A percentile compares a stretch with the other conserved stretches of the same genome.
Evolutionary conservation across 345 rosid genomes (phyloP).

Genomic region (Eucalyptus melliodora): DNA sequence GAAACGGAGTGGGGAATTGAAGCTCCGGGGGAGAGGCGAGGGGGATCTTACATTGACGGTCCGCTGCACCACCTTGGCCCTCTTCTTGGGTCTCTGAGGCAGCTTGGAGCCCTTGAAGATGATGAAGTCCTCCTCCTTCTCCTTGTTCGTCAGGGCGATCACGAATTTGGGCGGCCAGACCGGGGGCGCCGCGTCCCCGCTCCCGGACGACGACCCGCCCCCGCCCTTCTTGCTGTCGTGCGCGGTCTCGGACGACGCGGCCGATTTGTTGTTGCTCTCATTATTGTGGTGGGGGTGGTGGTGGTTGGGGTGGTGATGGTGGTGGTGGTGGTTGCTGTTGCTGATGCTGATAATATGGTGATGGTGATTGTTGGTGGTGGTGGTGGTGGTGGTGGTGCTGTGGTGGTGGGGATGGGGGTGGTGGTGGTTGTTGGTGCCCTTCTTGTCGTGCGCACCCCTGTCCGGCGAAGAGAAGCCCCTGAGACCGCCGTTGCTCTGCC

Average conservation of each 20-base stretch:
- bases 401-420: background rate
- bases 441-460: conserved; percentile 39
- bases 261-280: conserved; percentile 22
- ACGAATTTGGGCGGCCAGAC: conserved; percentile 71
- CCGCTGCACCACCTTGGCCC: conserved; percentile 64
- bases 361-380: conserved; percentile 1
- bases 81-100: conserved; percentile 70
- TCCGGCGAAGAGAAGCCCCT: conserved; percentile 42
- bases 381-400: background rate
- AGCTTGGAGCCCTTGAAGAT: conserved; percentile 61
- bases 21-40: background rate
- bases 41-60: conserved; percentile 51
- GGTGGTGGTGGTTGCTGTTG: background rate
- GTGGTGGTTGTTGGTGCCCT: conserved; percentile 1
- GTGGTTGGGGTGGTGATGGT: background rate
- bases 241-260: conserved; percentile 41
- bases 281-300: conserved; percentile 1
- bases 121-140: conserved; percentile 75
- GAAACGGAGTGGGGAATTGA: background rate
- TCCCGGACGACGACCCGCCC: conserved; percentile 34
- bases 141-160: conserved; percentile 67
- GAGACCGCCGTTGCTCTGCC: conserved; percentile 39
- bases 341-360: background rate
- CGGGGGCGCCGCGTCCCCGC: conserved; percentile 31
- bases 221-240: conserved; percentile 55